Conservation (phyloP, 495 filamentous ascomycete species). For the Echria macrotheca region DNA sequence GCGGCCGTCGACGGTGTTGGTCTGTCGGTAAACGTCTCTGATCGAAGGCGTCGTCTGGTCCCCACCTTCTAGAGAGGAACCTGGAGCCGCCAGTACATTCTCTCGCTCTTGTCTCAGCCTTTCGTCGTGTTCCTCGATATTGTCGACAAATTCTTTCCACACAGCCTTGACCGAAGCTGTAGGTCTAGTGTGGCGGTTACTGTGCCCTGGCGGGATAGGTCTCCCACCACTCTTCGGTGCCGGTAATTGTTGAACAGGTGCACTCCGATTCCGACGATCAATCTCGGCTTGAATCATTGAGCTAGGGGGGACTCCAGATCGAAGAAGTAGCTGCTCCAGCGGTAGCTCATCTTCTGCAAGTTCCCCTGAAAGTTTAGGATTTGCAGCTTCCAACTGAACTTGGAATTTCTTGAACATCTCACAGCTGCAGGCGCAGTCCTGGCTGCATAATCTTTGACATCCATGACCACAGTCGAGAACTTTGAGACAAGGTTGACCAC, state of each 20-base stretch:
- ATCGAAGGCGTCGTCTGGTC: neutral
- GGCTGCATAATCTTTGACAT: conserved; percentile 37
- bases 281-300: neutral
- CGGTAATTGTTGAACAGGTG: too few relatives aligned
- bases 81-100: neutral
- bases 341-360: too few relatives aligned
- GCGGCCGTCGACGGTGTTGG: neutral
- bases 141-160: neutral
- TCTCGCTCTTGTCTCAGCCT: neutral
- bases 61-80: too few relatives aligned
- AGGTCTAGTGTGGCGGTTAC: too few relatives aligned
- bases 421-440: conserved; percentile 34
- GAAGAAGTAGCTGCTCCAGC: too few relatives aligned
- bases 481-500: conserved; percentile 55
- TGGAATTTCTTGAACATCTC: conserved; percentile 15
- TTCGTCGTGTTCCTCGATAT: neutral
- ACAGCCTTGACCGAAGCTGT: too few relatives aligned
- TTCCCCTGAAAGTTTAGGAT: too few relatives aligned
- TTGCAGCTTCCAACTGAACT: too few relatives aligned
- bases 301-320: too few relatives aligned
- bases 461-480: conserved; percentile 60
- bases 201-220: too few relatives aligned
- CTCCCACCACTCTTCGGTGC: too few relatives aligned
- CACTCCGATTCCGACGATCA: too few relatives aligned
- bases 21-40: neutral